Conservation (phyloP, 768 basidiomycete genomes). For the Mycena indigotica region DNA sequence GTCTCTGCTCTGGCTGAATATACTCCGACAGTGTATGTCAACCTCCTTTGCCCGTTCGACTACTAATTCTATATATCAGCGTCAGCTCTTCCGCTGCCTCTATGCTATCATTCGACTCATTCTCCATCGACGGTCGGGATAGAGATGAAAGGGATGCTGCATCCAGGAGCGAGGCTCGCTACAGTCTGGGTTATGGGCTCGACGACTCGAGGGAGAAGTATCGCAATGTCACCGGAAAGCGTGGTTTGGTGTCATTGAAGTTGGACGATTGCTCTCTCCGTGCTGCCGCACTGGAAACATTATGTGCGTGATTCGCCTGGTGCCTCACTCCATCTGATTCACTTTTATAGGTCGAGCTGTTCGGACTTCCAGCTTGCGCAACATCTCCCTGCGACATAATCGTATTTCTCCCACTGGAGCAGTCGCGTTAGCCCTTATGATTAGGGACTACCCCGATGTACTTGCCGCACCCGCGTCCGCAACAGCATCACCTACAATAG, state of each 20-base stretch:
- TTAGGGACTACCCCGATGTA: conserved; percentile 91
- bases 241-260: conserved; percentile 74
- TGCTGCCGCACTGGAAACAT: conserved; percentile 71
- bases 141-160: not conserved
- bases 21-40: conserved; percentile 2
- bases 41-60: not conserved
- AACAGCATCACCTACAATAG: conserved; percentile 34
- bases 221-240: conserved; percentile 36
- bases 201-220: conserved; percentile 1
- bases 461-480: conserved; percentile 39
- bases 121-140: conserved; percentile 8
- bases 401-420: conserved; percentile 82
- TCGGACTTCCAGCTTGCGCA: conserved; percentile 79
- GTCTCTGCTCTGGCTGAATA: conserved; percentile 59
- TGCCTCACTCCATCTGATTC: not conserved
- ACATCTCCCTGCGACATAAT: conserved; percentile 90
- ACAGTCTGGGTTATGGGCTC: conserved; percentile 17
- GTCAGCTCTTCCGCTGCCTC: conserved; percentile 26
- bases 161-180: conserved; percentile 15
- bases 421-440: conserved; percentile 93
- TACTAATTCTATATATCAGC: conserved; percentile 1
- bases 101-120: conserved; percentile 14
- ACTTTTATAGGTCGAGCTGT: conserved; percentile 68
- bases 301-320: conserved; percentile 59
- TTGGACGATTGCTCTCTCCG: conserved; percentile 85